Conservation (phyloP, 2,329 filamentous ascomycete species). For the Fusarium hainanense region DNA sequence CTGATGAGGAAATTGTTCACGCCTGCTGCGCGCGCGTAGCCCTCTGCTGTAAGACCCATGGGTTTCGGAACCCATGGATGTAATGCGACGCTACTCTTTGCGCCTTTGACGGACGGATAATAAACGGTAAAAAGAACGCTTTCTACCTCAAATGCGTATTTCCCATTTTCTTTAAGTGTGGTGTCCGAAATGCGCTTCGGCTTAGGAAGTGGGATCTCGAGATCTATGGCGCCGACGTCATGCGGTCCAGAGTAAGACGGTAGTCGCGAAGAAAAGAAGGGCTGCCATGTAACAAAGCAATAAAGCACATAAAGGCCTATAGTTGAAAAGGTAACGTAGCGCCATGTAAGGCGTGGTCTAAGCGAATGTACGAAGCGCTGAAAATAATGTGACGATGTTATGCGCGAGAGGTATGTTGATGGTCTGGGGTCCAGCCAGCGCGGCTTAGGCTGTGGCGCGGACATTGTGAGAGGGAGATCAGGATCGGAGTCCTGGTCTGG, state of each 20-base stretch:
- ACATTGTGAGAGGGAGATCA: constrained; percentile 36
- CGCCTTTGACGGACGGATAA: constrained; percentile 55
- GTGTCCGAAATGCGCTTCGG: constrained; percentile 49
- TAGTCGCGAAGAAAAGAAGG: constrained; percentile 57
- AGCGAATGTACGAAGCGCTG: constrained; percentile 20
- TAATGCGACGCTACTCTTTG: constrained; percentile 32
- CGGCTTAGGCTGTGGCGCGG: constrained; percentile 27
- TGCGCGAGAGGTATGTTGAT: constrained; percentile 18
- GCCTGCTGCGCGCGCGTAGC: constrained; percentile 59
- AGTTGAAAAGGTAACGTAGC: constrained; percentile 49
- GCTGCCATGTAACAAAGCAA: constrained; percentile 54
- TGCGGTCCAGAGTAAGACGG: constrained; percentile 59
- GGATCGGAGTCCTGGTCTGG: constrained; percentile 18
- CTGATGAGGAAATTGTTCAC: constrained; percentile 57
- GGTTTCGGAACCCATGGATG: constrained; percentile 61
- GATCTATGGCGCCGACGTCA: constrained; percentile 59
- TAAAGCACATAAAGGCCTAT: constrained; percentile 52
- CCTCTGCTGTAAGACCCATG: constrained; percentile 57
- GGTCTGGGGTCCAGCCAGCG: constrained; percentile 41
- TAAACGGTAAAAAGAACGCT: constrained; percentile 63
- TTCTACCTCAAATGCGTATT: constrained; percentile 58
- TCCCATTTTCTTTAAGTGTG: constrained; percentile 49
- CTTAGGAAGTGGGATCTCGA: constrained; percentile 56
- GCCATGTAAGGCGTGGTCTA: constrained; percentile 49
- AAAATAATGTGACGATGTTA: constrained; percentile 18